Conservation (phyloP, 2,329 filamentous ascomycete species). For the Cadophora luteo-olivacea region DNA sequence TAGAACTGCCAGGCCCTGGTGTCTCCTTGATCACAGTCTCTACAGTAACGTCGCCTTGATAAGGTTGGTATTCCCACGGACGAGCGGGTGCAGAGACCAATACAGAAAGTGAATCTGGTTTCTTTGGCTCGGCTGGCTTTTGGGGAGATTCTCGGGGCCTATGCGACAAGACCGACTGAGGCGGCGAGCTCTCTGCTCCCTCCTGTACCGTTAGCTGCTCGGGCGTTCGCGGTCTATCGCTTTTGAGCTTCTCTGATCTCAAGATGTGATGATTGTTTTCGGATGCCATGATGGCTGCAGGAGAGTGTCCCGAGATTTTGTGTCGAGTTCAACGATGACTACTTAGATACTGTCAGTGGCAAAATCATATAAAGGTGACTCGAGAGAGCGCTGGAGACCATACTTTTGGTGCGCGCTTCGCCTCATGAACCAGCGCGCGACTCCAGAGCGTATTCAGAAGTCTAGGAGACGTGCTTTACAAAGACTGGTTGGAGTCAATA, state of each 20-base stretch:
- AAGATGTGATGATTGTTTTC: slow-evolving; percentile 26
- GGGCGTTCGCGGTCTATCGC: slow-evolving; percentile 29
- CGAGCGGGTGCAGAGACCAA: slow-evolving; percentile 37
- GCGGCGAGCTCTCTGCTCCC: slow-evolving; percentile 26
- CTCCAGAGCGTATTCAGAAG: too few species aligned
- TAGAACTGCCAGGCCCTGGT: slow-evolving; percentile 28
- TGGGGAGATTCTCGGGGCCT: slow-evolving; percentile 33
- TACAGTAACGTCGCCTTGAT: slow-evolving; percentile 41
- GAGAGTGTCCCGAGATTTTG: background rate
- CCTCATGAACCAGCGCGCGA: too few species aligned
- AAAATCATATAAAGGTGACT: too few species aligned
- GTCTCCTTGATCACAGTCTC: slow-evolving; percentile 40
- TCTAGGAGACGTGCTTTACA: too few species aligned
- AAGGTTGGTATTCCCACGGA: slow-evolving; percentile 42
- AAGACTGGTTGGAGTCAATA: too few species aligned
- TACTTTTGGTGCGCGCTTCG: too few species aligned
- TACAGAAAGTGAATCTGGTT: slow-evolving; percentile 33
- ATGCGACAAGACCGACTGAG: slow-evolving; percentile 37
- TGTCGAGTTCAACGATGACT: background rate
- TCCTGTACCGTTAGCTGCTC: slow-evolving; percentile 18
- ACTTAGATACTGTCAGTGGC: background rate
- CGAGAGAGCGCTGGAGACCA: too few species aligned
- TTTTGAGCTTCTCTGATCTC: slow-evolving; percentile 34
- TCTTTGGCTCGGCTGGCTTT: slow-evolving; percentile 24
- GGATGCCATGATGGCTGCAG: slow-evolving; percentile 26